Evolutionary conservation across 148 eudicot genomes (phyloP).

Genomic region (Polygonum aviculare): DNA sequence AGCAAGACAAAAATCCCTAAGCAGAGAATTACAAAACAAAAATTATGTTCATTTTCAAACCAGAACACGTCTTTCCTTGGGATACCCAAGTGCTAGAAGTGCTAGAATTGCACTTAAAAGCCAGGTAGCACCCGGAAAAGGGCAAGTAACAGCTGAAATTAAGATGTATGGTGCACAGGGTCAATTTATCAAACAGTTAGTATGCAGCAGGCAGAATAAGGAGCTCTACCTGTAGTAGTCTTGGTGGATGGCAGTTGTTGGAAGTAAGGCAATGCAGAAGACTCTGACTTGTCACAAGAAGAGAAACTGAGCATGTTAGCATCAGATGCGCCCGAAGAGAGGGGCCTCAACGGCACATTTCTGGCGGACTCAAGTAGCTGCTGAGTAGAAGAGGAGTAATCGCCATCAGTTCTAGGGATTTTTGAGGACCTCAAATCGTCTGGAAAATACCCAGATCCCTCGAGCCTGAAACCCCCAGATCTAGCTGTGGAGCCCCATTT

Average conservation of each 20-base stretch:
- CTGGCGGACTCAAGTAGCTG: neutral
- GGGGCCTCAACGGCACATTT: neutral
- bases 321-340: neutral
- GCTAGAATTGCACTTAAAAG: neutral
- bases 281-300: neutral
- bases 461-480: slow-evolving; percentile 1
- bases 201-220: neutral
- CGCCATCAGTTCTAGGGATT: neutral
- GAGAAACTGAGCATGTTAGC: slow-evolving; percentile 10
- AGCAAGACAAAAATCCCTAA: neutral
- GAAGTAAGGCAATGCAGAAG: neutral
- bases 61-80: too few species aligned
- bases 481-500: neutral
- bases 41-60: too few species aligned
- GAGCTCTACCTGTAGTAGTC: neutral
- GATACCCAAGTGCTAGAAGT: neutral
- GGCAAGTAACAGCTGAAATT: neutral
- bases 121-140: neutral
- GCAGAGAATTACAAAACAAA: neutral
- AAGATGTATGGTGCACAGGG: neutral
- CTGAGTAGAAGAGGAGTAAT: neutral
- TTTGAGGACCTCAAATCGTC: slow-evolving; percentile 9
- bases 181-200: slow-evolving; percentile 1
- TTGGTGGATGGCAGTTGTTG: neutral
- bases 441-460: slow-evolving; percentile 3